Evolutionary conservation across 2,329 filamentous ascomycete genomes (phyloP).

Genomic region (Trichoderma harzianum): DNA sequence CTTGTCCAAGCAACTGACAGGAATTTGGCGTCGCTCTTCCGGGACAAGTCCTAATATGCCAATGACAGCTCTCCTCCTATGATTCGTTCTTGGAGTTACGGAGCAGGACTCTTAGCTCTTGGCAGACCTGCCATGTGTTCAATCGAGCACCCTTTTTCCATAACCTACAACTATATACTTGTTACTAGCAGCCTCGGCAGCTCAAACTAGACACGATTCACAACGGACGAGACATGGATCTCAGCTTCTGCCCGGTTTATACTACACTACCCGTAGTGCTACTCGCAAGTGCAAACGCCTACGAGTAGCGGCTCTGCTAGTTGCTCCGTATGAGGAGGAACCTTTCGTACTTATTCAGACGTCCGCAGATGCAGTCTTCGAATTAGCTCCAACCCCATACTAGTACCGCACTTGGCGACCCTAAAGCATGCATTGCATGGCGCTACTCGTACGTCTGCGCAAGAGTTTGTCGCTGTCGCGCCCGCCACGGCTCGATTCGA

Average conservation of each 20-base stretch:
- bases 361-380: neutral
- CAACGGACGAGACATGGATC: neutral
- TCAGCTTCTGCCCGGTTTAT: neutral
- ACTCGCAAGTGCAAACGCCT: neutral
- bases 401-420: neutral
- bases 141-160: neutral
- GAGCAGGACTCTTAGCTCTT: neutral
- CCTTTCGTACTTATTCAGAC: neutral
- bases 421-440: slow-evolving; percentile 13
- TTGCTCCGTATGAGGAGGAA: neutral
- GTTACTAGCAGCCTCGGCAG: neutral
- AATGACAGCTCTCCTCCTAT: neutral
- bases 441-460: slow-evolving; percentile 5
- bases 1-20: neutral
- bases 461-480: slow-evolving; percentile 7
- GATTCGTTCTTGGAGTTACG: neutral
- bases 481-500: neutral
- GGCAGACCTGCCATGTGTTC: neutral
- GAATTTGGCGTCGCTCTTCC: neutral
- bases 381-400: slow-evolving; percentile 6
- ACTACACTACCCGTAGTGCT: neutral
- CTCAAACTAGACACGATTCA: neutral
- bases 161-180: neutral
- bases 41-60: neutral
- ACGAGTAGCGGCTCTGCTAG: neutral